These are phyloP conservation scores for Escovopsis sp. DNA, from an alignment of 2,329 filamentous ascomycete species.

Conservation along the genomic window DNA sequence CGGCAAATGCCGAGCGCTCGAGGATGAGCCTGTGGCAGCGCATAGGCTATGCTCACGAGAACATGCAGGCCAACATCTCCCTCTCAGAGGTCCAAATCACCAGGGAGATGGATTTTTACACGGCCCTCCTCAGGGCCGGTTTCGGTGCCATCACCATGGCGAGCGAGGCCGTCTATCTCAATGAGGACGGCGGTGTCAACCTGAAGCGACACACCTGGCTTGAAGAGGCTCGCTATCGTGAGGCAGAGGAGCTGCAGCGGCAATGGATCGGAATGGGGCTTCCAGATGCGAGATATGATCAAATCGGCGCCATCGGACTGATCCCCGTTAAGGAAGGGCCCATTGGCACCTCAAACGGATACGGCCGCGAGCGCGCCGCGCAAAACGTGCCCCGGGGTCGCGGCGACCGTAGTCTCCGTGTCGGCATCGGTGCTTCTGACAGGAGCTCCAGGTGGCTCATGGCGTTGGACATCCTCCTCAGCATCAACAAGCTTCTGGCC, in stretches of 20 bases:
- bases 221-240: conserved; percentile 69
- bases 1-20: conserved; percentile 13
- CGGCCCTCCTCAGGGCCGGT: conserved; percentile 69
- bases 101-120: conserved; percentile 91
- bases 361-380: conserved; percentile 54
- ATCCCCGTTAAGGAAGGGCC: conserved; percentile 37
- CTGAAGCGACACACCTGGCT: conserved; percentile 75
- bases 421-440: conserved; percentile 67
- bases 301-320: conserved; percentile 38
- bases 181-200: conserved; percentile 67
- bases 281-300: conserved; percentile 34
- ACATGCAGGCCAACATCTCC: conserved; percentile 85
- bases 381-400: conserved; percentile 38
- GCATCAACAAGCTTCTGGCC: conserved; percentile 40
- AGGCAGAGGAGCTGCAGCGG: conserved; percentile 49
- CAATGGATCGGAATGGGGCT: conserved; percentile 34
- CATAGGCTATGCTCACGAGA: conserved; percentile 58
- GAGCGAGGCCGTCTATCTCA: conserved; percentile 88
- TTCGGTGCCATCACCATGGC: conserved; percentile 85
- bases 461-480: conserved; percentile 60
- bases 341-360: conserved; percentile 37
- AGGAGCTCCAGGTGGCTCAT: conserved; percentile 65
- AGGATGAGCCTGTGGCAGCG: conserved; percentile 39
- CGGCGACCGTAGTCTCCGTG: conserved; percentile 31
- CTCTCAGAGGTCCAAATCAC: conserved; percentile 67